Base-by-base conservation (phyloP, 345 rosid genomes). In the Dimocarpus longan region DNA sequence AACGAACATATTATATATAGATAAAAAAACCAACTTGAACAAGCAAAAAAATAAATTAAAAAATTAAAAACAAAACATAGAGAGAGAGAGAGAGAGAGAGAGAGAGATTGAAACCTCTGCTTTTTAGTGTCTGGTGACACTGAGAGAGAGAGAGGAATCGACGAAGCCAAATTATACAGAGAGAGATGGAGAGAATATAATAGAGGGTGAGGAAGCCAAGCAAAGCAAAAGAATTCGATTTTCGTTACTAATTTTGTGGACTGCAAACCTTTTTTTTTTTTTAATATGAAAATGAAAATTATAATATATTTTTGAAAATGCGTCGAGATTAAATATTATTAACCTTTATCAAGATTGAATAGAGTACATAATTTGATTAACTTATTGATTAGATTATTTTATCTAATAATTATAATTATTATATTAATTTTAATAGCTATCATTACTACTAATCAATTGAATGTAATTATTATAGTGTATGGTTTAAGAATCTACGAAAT, bases 181-280 rank as follows among this genome's bases (percentile, higher is more conserved):
- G 54, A 59, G 11, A 8, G 57, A 28, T 66, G 50, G 39, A 46
- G 54, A 60, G 42, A 24, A 59, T 75, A 22, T 37, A 70, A 73
- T 67, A 19, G 54, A 54, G 62, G 64, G 7, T 40, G 71, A 37
- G n/a, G 78, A 63, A 44, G 42, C 62, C 18, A 65, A 57, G 73
- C 81, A 12, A 68, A 9, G 70, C 68, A 62, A 37, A 12, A 16
- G 52, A 40, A 24, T 10, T 13, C 16, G 10, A 63, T 66, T 70
- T 62, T 26, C 48, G 79, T 80, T 57, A 44, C 77, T 76, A 21
- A 65, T 64, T 71, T 71, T 80, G 57, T 76, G 80, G 77, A 71
- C 59, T 18, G 42, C 63, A 15, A 15, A 68, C 40, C 8, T 64
- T 24, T 10, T 19, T n/a, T 59, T 64, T 8, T 24, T 63, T 63